These are phyloP conservation scores for Trifolium pratense DNA, from an alignment of 306 rosid species.

Conservation along the genomic window DNA sequence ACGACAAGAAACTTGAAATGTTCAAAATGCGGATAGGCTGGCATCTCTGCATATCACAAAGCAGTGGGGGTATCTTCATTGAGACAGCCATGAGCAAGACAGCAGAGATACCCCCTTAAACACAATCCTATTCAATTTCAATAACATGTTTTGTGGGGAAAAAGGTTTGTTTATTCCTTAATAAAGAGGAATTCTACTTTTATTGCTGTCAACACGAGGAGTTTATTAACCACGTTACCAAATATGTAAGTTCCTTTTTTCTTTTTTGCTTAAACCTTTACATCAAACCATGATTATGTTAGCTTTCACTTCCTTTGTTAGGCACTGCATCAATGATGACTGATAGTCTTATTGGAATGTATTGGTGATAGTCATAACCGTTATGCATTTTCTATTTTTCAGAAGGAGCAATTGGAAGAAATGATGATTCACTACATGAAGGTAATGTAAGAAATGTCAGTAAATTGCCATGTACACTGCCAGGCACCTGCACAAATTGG, in stretches of 20 bases:
- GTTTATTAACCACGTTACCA: neutral
- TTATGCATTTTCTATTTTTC: neutral
- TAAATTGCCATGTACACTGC: constrained; percentile 9
- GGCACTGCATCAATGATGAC: neutral
- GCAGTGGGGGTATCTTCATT: neutral
- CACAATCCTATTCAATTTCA: neutral
- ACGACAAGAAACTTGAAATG: constrained; percentile 13
- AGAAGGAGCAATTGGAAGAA: constrained; percentile 31
- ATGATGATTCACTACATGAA: constrained; percentile 1
- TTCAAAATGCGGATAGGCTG: neutral
- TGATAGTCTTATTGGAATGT: constrained; percentile 7
- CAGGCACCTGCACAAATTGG: neutral
- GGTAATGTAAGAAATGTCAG: constrained; percentile 6
- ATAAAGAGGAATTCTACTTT: constrained; percentile 7
- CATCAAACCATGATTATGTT: neutral
- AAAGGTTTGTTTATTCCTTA: constrained; percentile 15
- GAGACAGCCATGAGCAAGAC: constrained; percentile 9
- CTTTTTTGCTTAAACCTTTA: constrained; percentile 2
- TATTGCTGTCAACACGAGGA: neutral
- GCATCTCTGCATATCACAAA: constrained; percentile 6
- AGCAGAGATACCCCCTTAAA: constrained; percentile 10
- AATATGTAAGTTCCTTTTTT: constrained; percentile 12
- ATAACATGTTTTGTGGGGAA: neutral
- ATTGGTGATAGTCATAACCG: constrained; percentile 2
- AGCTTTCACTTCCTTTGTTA: neutral